These are phyloP conservation scores for Stephania yunnanensis DNA, from an alignment of 164 flowering plant genomes.

Conservation along the genomic window DNA sequence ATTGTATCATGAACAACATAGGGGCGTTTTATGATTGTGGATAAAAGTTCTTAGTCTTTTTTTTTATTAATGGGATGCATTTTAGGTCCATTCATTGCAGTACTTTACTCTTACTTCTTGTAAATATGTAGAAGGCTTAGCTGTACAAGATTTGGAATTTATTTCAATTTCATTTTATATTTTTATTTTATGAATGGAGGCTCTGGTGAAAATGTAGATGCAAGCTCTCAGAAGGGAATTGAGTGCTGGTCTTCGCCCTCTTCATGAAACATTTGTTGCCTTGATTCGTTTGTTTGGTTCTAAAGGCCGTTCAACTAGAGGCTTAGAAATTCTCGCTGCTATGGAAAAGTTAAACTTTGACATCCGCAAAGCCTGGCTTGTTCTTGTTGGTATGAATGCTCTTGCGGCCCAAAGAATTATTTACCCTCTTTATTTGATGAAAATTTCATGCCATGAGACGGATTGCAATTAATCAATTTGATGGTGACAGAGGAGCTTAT, in stretches of 20 bases:
- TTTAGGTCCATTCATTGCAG: no score
- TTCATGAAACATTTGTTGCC: conserved; percentile 83
- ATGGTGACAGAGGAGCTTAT: conserved; percentile 73
- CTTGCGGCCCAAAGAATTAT: background rate
- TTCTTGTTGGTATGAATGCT: conserved; percentile 63
- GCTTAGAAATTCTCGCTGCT: conserved; percentile 83
- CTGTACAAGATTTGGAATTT: background rate
- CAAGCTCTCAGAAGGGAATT: conserved; percentile 77
- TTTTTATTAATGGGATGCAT: no score
- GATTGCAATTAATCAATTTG: conserved; percentile 13
- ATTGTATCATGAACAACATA: no score
- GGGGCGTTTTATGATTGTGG: no score
- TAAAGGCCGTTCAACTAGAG: conserved; percentile 66
- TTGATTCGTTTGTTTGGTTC: conserved; percentile 79
- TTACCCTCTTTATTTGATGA: conserved; percentile 1
- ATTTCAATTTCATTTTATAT: background rate
- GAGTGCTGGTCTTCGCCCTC: conserved; percentile 79
- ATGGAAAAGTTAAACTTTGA: conserved; percentile 86
- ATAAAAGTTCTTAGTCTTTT: no score
- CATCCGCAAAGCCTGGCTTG: conserved; percentile 82
- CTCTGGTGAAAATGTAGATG: conserved; percentile 49
- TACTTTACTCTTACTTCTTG: background rate
- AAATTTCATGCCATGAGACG: background rate
- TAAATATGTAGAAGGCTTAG: background rate
- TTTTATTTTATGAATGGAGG: background rate